phyloP scores from a whole-genome alignment of 805 yeast species.

The Candida khao-thaluensis region DNA sequence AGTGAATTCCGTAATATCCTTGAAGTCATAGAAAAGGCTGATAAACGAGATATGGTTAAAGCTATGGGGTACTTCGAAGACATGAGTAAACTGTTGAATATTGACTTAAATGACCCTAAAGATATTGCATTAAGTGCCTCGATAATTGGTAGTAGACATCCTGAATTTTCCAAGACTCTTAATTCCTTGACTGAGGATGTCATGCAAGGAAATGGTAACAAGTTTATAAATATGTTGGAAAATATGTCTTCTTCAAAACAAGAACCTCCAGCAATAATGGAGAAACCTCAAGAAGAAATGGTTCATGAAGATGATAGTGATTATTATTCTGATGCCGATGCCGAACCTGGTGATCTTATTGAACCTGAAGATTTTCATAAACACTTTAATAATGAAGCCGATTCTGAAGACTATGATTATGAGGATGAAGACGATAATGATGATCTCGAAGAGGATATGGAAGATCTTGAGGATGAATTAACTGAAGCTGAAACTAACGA shows the following conservation, averaged over 20 bases:
- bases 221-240: constrained; percentile 79
- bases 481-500: constrained; percentile 45
- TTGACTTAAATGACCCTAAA: constrained; percentile 11
- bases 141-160: constrained; percentile 9
- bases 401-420: constrained; percentile 20
- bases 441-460: constrained; percentile 29
- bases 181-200: constrained; percentile 70
- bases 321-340: constrained; percentile 5
- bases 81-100: constrained; percentile 21
- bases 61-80: constrained; percentile 23
- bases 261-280: not conserved
- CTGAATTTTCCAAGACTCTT: constrained; percentile 24
- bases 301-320: constrained; percentile 3
- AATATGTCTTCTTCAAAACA: constrained; percentile 56
- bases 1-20: constrained; percentile 26
- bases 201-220: constrained; percentile 71
- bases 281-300: not conserved
- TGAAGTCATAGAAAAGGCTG: constrained; percentile 25
- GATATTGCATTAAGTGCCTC: constrained; percentile 8
- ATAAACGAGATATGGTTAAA: constrained; percentile 24
- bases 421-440: constrained; percentile 34
- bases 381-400: constrained; percentile 2
- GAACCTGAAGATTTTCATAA: constrained; percentile 8
- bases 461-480: constrained; percentile 33
- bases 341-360: constrained; percentile 4